phyloP scores from a whole-genome alignment of 2,329 filamentous ascomycete genomes.

The Elsinoe australis region DNA sequence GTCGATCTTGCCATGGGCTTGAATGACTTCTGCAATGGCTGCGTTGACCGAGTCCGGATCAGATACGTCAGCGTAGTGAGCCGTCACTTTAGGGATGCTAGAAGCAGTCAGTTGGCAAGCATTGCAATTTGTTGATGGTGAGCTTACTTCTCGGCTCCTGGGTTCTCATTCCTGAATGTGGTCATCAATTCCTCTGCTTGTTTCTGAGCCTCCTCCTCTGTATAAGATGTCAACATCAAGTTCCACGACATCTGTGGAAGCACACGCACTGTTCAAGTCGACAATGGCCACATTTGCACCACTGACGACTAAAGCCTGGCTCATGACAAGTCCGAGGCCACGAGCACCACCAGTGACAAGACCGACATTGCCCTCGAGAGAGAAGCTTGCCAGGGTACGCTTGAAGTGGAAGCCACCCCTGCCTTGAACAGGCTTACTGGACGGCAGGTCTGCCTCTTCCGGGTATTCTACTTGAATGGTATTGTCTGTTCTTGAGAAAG shows the following conservation, averaged over 20 bases:
- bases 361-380: conserved; percentile 72
- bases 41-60: conserved; percentile 68
- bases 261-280: conserved; percentile 73
- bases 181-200: conserved; percentile 68
- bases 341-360: conserved; percentile 86
- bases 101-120: not conserved
- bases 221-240: not conserved
- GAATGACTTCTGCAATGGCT: conserved; percentile 62
- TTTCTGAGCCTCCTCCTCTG: conserved; percentile 74
- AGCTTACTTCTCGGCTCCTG: conserved; percentile 59
- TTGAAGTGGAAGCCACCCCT: conserved; percentile 75
- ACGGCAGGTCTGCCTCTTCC: conserved; percentile 67
- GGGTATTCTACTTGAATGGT: conserved; percentile 73
- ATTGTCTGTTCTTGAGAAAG: conserved; percentile 72
- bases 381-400: conserved; percentile 78
- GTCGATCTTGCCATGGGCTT: conserved; percentile 71
- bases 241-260: not conserved
- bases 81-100: conserved; percentile 73
- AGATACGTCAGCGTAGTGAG: conserved; percentile 83
- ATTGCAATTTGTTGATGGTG: not conserved
- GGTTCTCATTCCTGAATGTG: conserved; percentile 71
- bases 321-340: conserved; percentile 86
- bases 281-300: conserved; percentile 87
- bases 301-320: conserved; percentile 79
- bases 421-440: conserved; percentile 62